phyloP scores from a whole-genome alignment of 2,329 filamentous ascomycete species.

The Lecanosticta acicola region DNA sequence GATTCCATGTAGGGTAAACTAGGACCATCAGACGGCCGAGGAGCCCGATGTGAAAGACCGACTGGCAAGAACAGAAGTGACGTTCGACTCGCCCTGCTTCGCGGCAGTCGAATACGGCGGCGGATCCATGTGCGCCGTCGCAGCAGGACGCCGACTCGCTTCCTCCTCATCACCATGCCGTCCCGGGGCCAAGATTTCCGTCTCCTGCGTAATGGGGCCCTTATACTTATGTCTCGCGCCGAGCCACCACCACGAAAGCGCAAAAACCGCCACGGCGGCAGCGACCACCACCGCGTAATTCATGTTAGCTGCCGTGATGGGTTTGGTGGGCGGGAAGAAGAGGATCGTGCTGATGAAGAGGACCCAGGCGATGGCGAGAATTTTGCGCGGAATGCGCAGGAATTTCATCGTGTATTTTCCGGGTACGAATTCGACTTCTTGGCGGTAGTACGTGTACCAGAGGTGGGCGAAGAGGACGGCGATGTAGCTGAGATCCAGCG shows the following conservation, averaged over 20 bases:
- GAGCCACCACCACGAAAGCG: slow-evolving; percentile 41
- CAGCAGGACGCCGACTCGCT: neutral
- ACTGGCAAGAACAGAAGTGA: neutral
- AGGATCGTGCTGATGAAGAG: slow-evolving; percentile 58
- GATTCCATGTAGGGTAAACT: too few species aligned
- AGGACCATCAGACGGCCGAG: too few species aligned
- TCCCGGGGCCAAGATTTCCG: neutral
- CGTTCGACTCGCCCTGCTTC: neutral
- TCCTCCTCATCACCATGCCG: neutral
- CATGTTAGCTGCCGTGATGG: slow-evolving; percentile 43
- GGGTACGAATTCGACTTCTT: slow-evolving; percentile 47
- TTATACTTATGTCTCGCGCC: slow-evolving; percentile 48
- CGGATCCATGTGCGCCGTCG: neutral
- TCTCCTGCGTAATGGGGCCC: slow-evolving; percentile 53
- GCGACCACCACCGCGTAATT: slow-evolving; percentile 46
- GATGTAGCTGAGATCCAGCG: slow-evolving; percentile 51
- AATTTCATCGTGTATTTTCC: neutral
- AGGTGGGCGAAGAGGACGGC: slow-evolving; percentile 33
- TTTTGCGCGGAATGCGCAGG: slow-evolving; percentile 1
- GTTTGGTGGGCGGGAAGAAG: slow-evolving; percentile 44
- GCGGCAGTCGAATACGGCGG: neutral
- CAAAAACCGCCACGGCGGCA: slow-evolving; percentile 46
- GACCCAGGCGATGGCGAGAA: slow-evolving; percentile 55
- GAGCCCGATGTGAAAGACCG: neutral
- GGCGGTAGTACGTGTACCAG: slow-evolving; percentile 44